A percentile compares a stretch with the other conserved stretches of the same genome.
phyloP scores from a whole-genome alignment of 2,329 filamentous ascomycete species.

The Trichoderma harzianum region DNA sequence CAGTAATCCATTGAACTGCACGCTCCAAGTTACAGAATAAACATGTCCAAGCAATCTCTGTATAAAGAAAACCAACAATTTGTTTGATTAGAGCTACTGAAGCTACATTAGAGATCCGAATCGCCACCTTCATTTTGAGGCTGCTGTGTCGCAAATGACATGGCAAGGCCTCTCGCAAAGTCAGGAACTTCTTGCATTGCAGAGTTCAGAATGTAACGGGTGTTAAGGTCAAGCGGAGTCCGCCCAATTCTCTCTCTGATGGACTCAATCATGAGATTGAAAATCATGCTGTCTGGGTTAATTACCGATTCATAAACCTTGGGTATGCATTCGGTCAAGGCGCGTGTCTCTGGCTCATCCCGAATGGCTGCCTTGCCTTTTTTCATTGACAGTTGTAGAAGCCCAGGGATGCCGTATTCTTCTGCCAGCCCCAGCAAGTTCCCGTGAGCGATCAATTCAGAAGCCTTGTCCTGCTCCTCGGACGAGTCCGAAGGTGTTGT shows the following conservation, averaged over 20 bases:
- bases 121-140: neutral
- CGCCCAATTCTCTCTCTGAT: neutral
- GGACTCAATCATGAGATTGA: neutral
- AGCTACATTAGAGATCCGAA: neutral
- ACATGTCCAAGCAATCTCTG: neutral
- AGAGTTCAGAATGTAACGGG: neutral
- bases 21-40: neutral
- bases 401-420: neutral
- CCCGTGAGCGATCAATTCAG: neutral
- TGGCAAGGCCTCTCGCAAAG: neutral
- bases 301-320: neutral
- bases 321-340: neutral
- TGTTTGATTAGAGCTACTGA: accelerated
- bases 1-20: neutral
- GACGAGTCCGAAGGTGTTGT: accelerated
- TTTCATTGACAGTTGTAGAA: neutral
- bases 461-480: neutral
- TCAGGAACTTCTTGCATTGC: neutral
- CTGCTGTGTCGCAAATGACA: neutral
- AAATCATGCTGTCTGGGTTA: too few species aligned
- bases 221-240: neutral
- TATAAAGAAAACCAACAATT: neutral
- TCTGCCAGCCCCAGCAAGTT: neutral
- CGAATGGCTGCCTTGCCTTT: neutral
- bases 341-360: neutral